phyloP scores from a whole-genome alignment of 2,329 filamentous ascomycete genomes.

The Xylaria hypoxylon region DNA sequence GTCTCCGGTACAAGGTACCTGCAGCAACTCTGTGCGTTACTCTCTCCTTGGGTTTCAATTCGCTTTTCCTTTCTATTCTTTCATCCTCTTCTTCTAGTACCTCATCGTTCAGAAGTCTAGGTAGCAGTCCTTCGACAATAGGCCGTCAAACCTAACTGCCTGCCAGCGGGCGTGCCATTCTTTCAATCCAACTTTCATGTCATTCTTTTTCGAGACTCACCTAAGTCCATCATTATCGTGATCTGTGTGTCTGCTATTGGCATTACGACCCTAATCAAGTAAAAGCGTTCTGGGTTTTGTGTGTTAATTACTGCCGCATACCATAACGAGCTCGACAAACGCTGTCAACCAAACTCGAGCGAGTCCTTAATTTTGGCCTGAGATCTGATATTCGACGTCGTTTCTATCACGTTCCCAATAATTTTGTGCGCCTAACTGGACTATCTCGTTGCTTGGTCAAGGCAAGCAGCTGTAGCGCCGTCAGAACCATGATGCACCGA shows the following conservation, averaged over 20 bases:
- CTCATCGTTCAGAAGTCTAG: constrained; percentile 45
- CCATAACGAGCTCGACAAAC: constrained; percentile 35
- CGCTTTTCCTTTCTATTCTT: constrained; percentile 45
- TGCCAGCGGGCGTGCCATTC: constrained; percentile 70
- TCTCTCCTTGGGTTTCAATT: constrained; percentile 38
- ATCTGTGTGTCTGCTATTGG: constrained; percentile 40
- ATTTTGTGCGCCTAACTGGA: constrained; percentile 1
- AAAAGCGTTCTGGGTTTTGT: constrained; percentile 13
- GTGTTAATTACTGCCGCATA: constrained; percentile 20
- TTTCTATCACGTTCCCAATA: constrained; percentile 11
- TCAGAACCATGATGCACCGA: constrained; percentile 41
- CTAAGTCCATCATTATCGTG: constrained; percentile 46
- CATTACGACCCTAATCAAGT: constrained; percentile 30
- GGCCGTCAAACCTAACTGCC: constrained; percentile 55
- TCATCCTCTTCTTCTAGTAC: constrained; percentile 46
- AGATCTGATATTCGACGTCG: not conserved
- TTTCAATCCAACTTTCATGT: constrained; percentile 58
- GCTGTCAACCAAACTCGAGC: constrained; percentile 28
- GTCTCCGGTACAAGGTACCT: constrained; percentile 35
- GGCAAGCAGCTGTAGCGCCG: constrained; percentile 14
- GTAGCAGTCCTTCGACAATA: constrained; percentile 52
- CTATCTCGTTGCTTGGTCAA: constrained; percentile 5
- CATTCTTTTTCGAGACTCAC: constrained; percentile 54
- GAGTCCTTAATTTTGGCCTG: constrained; percentile 19
- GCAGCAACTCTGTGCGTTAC: constrained; percentile 30